Percentiles rank a stretch among this genome's conserved stretches.
phyloP scores from a whole-genome alignment of 148 eudicot genomes.

The Nepenthes gracilis region DNA sequence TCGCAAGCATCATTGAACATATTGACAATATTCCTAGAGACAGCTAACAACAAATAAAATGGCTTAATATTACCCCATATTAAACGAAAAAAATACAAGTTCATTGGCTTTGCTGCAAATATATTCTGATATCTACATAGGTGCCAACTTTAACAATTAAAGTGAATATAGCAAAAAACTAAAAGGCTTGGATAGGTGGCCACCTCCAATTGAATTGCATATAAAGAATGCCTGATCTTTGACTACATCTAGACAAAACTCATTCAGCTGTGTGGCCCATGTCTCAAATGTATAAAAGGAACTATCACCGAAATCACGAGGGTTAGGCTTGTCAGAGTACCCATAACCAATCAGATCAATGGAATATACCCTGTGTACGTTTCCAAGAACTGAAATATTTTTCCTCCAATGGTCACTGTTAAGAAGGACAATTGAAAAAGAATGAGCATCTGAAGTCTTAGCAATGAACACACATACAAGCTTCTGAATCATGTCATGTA shows the following conservation, averaged over 20 bases:
- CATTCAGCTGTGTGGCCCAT: conserved; percentile 91
- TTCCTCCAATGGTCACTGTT: conserved; percentile 96
- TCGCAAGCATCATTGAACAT: background rate
- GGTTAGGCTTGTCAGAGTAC: conserved; percentile 94
- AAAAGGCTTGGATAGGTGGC: background rate
- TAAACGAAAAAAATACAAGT: background rate
- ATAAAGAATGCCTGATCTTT: conserved; percentile 74
- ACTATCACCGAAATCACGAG: conserved; percentile 44
- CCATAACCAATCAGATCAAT: conserved; percentile 97
- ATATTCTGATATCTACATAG: background rate
- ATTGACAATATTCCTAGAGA: too few relatives aligned
- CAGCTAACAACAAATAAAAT: too few relatives aligned
- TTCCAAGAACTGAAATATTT: conserved; percentile 68
- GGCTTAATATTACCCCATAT: background rate
- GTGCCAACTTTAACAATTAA: background rate
- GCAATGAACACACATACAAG: background rate
- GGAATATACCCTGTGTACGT: conserved; percentile 67
- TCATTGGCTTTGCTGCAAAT: background rate
- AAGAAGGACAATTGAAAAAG: background rate
- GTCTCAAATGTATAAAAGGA: conserved; percentile 83
- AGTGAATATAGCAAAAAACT: background rate
- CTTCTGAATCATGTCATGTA: conserved; percentile 14
- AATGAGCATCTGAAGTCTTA: background rate
- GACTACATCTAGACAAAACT: conserved; percentile 70
- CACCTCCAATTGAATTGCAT: conserved; percentile 99